Evolutionary conservation across 78 protist genomes (phyloP), one percentile per base, ranked within the genome.

Genomic region (Dictyostelium purpureum): DNA sequence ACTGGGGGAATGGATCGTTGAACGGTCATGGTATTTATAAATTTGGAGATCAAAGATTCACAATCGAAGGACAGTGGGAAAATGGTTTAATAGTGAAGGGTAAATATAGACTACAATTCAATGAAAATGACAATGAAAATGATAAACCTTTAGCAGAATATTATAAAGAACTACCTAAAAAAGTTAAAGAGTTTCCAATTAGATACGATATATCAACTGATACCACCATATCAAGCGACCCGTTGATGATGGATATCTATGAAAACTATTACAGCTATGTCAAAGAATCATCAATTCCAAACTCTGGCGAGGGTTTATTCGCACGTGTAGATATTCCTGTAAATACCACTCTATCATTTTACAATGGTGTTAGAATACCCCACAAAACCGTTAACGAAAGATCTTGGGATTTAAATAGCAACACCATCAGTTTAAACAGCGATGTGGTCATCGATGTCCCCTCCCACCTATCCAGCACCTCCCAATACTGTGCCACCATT

Each of bases 391-490:
- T 66, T 2, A 88, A 80, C 42, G 14, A 24, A 3, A 31, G 89
- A 16, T 33, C 57, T 3, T 80, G 95, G 95, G 14, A 19, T 6
- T 37, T 76, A 38, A 93, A 93, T 66, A 21, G 42, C 38, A 93
- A 93, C 51, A 93, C 96, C 9, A 93, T 93, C 35, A 54, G 73
- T 16, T 37, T 93, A 33, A 71, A 94, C 56, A 49, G 40, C 9
- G 94, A 94, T 19, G 69, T 63, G 2, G 89, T 76, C 45, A 77
- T 94, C 28, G 96, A 94, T 37, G 90, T 94, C n/a, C 93, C 96
- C 18, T 67, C 82, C 9, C 14, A 51, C 24, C 24, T 26, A 10
- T 49, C 59, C 19, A 52, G 37, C 11, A 26, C 73, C 11, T 18
- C 74, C 16, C 47, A 87, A 33, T 94, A 94, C 51, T 38, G 67